Percentiles rank a stretch among this genome's conserved stretches.
These are phyloP conservation scores for Geotrichum phurueaensis DNA, from an alignment of 1,139 yeast genomes.

Conservation along the genomic window DNA sequence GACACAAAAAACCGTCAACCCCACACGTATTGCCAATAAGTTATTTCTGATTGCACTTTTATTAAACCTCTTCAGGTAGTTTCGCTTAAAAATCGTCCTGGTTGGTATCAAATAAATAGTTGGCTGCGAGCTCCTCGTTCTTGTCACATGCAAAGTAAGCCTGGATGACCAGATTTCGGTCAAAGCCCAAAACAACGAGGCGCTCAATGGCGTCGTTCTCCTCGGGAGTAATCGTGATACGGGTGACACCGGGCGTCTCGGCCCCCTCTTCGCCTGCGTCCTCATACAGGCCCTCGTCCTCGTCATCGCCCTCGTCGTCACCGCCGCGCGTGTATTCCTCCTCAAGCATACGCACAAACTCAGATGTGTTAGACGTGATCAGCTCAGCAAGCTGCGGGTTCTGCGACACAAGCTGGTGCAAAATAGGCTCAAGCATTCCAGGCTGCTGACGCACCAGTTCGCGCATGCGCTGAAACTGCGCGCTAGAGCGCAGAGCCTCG, in stretches of 20 bases:
- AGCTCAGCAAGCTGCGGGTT: slow-evolving; percentile 78
- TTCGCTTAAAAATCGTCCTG: slow-evolving; percentile 29
- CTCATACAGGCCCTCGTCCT: slow-evolving; percentile 38
- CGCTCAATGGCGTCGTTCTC: slow-evolving; percentile 86
- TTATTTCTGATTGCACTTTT: background rate
- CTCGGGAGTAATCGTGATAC: slow-evolving; percentile 65
- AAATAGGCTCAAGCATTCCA: slow-evolving; percentile 75
- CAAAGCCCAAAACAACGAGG: slow-evolving; percentile 88
- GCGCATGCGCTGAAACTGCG: slow-evolving; percentile 57
- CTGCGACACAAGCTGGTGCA: slow-evolving; percentile 75
- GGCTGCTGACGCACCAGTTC: slow-evolving; percentile 81
- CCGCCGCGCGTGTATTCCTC: slow-evolving; percentile 30
- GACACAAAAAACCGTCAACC: too few species aligned
- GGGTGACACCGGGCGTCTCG: slow-evolving; percentile 36
- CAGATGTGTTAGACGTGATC: slow-evolving; percentile 82
- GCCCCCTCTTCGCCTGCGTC: slow-evolving; percentile 38
- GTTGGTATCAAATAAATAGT: slow-evolving; percentile 59
- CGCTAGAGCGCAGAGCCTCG: slow-evolving; percentile 38
- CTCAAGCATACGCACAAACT: slow-evolving; percentile 65
- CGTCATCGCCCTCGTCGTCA: slow-evolving; percentile 31
- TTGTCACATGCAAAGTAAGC: slow-evolving; percentile 97
- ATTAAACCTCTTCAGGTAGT: background rate
- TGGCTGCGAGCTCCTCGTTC: slow-evolving; percentile 95
- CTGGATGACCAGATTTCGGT: slow-evolving; percentile 78
- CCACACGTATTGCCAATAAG: background rate